Conservation (phyloP, 2,329 filamentous ascomycete species). For the Diaporthe sp. region DNA sequence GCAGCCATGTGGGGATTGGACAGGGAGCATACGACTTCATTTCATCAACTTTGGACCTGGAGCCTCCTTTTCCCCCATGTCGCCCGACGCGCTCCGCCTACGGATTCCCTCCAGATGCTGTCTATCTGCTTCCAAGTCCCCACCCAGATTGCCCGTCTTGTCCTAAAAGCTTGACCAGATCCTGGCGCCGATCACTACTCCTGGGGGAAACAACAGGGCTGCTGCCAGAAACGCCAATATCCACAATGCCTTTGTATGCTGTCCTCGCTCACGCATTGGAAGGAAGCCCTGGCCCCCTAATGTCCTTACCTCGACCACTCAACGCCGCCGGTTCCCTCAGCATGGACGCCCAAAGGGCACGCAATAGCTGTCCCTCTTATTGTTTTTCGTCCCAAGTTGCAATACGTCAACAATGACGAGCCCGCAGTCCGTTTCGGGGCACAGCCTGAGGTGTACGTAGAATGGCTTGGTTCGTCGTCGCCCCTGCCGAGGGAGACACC, state of each 20-base stretch:
- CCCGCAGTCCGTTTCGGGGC: background rate
- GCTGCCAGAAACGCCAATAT: constrained; percentile 8
- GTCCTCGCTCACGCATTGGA: background rate
- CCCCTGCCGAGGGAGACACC: background rate
- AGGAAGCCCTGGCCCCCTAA: background rate
- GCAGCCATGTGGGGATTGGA: constrained; percentile 9
- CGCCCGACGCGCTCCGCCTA: background rate
- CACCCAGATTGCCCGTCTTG: constrained; percentile 29
- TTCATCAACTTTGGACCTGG: constrained; percentile 25
- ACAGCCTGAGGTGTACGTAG: background rate
- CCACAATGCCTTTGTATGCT: background rate
- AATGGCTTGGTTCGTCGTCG: background rate
- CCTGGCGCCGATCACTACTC: constrained; percentile 15
- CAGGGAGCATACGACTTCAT: constrained; percentile 8
- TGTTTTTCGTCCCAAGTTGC: constrained; percentile 13
- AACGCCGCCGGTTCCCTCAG: constrained; percentile 18
- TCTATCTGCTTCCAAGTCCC: background rate
- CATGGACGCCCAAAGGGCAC: background rate
- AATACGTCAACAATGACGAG: constrained; percentile 33
- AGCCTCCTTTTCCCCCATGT: constrained; percentile 21
- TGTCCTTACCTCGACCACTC: background rate
- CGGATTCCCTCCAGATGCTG: background rate
- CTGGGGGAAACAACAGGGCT: background rate
- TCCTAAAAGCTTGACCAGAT: constrained; percentile 21
- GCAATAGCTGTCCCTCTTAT: constrained; percentile 1